A percentile compares a stretch with the other conserved stretches of the same genome.
Evolutionary conservation across 2,329 filamentous ascomycete species (phyloP).

Genomic region (Penicillium sp.): DNA sequence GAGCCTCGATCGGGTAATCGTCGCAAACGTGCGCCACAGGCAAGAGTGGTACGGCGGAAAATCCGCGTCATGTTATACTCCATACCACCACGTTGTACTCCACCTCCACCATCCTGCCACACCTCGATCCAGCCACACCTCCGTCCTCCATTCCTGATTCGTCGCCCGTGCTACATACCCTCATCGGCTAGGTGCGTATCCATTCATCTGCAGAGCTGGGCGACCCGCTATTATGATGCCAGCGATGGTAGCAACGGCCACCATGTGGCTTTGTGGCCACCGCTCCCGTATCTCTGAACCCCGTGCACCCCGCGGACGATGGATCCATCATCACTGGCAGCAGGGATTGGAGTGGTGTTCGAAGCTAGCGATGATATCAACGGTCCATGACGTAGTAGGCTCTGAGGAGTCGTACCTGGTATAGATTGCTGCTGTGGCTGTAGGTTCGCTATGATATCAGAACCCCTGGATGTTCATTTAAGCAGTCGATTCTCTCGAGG

Average conservation of each 20-base stretch:
- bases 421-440: slow-evolving; percentile 6
- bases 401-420: slow-evolving; percentile 8
- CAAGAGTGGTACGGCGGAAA: not conserved
- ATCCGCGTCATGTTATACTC: slow-evolving; percentile 8
- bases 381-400: slow-evolving; percentile 20
- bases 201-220: slow-evolving; percentile 4
- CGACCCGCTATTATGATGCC: slow-evolving; percentile 22
- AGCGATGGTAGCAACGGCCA: slow-evolving; percentile 10
- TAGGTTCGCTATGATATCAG: slow-evolving; percentile 16
- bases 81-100: slow-evolving; percentile 8
- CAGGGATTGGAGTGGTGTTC: slow-evolving; percentile 4
- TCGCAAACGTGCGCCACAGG: not conserved
- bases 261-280: slow-evolving; percentile 7
- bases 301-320: slow-evolving; percentile 15
- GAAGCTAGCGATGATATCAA: slow-evolving; percentile 21
- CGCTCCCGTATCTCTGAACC: slow-evolving; percentile 10
- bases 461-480: slow-evolving; percentile 5
- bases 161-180: slow-evolving; percentile 1
- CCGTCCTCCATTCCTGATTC: slow-evolving; percentile 7
- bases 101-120: slow-evolving; percentile 9
- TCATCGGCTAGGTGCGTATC: slow-evolving; percentile 11
- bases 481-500: slow-evolving; percentile 2
- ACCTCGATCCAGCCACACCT: slow-evolving; percentile 7
- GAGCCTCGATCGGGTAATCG: not conserved
- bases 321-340: slow-evolving; percentile 6